Evolutionary conservation across 2,329 filamentous ascomycete genomes (phyloP).

Genomic region (Cladosporium austrohemisphaericum): DNA sequence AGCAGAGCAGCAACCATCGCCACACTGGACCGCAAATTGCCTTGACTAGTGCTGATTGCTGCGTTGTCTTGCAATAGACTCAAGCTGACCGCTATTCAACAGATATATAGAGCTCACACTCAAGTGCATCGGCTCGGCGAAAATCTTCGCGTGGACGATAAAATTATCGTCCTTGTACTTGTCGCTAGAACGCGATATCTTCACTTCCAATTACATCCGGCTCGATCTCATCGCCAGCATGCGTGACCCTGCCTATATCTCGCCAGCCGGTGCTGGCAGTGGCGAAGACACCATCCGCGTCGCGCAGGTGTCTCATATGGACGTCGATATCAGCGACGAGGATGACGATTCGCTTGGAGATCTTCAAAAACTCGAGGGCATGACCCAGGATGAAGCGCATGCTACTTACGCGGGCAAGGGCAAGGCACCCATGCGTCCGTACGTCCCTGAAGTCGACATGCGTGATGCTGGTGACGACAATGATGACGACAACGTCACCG

Average conservation of each 20-base stretch:
- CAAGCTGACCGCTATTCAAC: too few species aligned
- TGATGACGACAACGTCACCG: constrained; percentile 16
- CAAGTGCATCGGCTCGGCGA: too few species aligned
- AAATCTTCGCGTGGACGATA: too few species aligned
- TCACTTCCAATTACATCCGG: too few species aligned
- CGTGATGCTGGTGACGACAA: neutral
- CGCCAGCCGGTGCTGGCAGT: neutral
- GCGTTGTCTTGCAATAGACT: too few species aligned
- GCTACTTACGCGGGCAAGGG: neutral
- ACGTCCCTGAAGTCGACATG: constrained; percentile 4
- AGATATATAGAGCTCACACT: too few species aligned
- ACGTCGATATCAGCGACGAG: neutral
- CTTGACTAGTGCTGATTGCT: too few species aligned
- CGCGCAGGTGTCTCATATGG: neutral
- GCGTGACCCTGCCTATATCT: neutral
- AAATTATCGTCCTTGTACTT: too few species aligned
- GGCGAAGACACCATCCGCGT: constrained; percentile 7
- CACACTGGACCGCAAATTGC: too few species aligned
- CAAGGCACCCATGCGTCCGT: neutral
- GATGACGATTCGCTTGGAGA: neutral
- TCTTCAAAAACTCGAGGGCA: neutral
- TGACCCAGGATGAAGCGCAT: too few species aligned
- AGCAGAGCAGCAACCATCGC: neutral
- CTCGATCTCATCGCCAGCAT: neutral
- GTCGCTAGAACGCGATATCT: too few species aligned